Percentiles rank a stretch among this genome's conserved stretches.
Conservation (phyloP, 306 rosid genomes). For the Citrullus colocynthis region DNA sequence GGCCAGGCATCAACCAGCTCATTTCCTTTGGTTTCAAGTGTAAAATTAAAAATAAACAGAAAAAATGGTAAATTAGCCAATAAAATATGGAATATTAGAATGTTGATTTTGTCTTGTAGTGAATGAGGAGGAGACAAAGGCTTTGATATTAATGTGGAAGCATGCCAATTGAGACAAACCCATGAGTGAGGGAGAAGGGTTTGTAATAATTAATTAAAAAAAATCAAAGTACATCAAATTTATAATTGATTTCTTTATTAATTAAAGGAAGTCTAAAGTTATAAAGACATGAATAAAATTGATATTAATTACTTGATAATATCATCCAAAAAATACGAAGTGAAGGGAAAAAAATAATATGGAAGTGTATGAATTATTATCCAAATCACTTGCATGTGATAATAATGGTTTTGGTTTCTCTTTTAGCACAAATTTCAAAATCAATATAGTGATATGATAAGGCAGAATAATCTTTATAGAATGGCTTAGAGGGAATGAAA, state of each 20-base stretch:
- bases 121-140: constrained; percentile 26
- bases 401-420: constrained; percentile 22
- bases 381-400: constrained; percentile 13
- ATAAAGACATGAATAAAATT: neutral
- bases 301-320: constrained; percentile 3
- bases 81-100: constrained; percentile 24
- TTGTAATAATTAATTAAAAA: neutral
- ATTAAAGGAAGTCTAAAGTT: neutral
- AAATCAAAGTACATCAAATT: constrained; percentile 13
- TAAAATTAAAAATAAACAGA: constrained; percentile 25
- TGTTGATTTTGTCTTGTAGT: constrained; percentile 34
- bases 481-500: constrained; percentile 10
- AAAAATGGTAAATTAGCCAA: constrained; percentile 6
- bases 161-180: constrained; percentile 31
- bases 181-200: constrained; percentile 14
- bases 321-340: neutral
- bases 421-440: constrained; percentile 22
- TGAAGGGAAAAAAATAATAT: neutral
- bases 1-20: constrained; percentile 87
- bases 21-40: constrained; percentile 55
- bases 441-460: constrained; percentile 21
- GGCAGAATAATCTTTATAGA: constrained; percentile 11
- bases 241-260: constrained; percentile 13
- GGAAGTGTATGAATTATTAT: constrained; percentile 5
- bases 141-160: constrained; percentile 27